These are phyloP conservation scores for Russula vinacea DNA, from an alignment of 768 basidiomycete genomes.

Conservation along the genomic window DNA sequence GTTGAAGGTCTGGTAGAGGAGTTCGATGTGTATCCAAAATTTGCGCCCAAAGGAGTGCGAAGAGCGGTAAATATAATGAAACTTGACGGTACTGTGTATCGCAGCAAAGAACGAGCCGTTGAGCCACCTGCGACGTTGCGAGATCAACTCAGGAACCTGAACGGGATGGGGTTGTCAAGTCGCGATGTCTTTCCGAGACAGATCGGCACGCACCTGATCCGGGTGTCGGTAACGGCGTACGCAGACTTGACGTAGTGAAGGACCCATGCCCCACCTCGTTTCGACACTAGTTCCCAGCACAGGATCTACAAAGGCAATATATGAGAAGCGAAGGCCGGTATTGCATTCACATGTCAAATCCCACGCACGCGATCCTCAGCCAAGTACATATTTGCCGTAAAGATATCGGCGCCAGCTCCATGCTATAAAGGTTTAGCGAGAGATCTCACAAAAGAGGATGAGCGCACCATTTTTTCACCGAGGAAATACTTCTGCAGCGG, in stretches of 20 bases:
- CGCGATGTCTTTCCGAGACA: not conserved
- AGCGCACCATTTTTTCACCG: conserved; percentile 82
- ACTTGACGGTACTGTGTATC: conserved; percentile 87
- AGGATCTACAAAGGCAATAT: conserved; percentile 52
- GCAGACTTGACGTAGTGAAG: conserved; percentile 96
- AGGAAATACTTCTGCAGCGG: conserved; percentile 95
- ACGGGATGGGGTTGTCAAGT: not conserved
- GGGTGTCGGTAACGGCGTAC: conserved; percentile 93
- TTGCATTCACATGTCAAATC: not conserved
- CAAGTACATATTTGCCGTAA: conserved; percentile 95
- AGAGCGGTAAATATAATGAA: conserved; percentile 92
- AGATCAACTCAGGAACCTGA: conserved; percentile 87
- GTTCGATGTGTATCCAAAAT: conserved; percentile 92
- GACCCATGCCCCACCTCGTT: conserved; percentile 84
- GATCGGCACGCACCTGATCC: conserved; percentile 56
- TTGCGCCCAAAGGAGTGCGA: conserved; percentile 80
- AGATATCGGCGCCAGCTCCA: conserved; percentile 82
- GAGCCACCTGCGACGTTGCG: conserved; percentile 93
- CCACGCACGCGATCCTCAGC: conserved; percentile 75
- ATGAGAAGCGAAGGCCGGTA: conserved; percentile 1
- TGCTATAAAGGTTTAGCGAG: conserved; percentile 43
- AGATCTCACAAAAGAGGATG: conserved; percentile 5
- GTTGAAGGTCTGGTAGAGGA: conserved; percentile 88
- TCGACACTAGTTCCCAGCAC: conserved; percentile 98
- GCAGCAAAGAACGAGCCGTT: conserved; percentile 99